Base-by-base conservation (phyloP, 2,329 filamentous ascomycete species). In the Trichoderma simmonsii region DNA sequence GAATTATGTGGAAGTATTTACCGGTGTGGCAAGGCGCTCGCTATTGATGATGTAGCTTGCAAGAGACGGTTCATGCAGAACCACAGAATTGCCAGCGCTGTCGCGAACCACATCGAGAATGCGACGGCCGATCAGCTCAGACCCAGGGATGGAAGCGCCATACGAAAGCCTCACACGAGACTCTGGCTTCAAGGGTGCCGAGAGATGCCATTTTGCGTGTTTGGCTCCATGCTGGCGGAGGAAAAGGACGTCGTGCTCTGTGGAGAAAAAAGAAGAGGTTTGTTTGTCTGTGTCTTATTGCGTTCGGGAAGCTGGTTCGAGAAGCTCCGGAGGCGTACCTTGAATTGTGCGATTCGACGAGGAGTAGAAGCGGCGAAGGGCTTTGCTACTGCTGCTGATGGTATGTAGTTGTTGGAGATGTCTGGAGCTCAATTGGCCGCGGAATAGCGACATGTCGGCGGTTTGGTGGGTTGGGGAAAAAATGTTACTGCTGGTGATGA, bases 11-110 rank as follows among this genome's bases (percentile, higher is more conserved):
- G 2, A 1, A 36, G 18, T 34, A 4, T 73, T 61, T 75, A 80
- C 79, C 77, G 93, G 93, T 69, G 93, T 95, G n/a, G 94, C 93
- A 15, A 91, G 80, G 71, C 93, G 88, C 74, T 87, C 87, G 62
- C 87, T 90, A 72, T 91, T 82, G 61, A 88, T 85, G 68, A 94
- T 88, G 82, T 95, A 95, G 80, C 94, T 90, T 62, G 90, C 90
- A 71, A 96, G 82, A 0, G 90, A 91, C 18, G 92, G 91, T 74
- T 89, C 87, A 69, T 88, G 86, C 54, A 93, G 77, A 73, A 89
- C 84, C 72, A 88, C 89, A 5, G 84, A 78, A 11, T 82, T 78
- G 34, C 85, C 85, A 4, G 75, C 87, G 73, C 82, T 85, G 61
- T 90, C 87, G 48, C 81, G 79, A 12, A 93, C 82, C n/a, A 85